These are phyloP conservation scores for Microcyclosporella mali DNA, from an alignment of 2,329 filamentous ascomycete species.

Conservation along the genomic window DNA sequence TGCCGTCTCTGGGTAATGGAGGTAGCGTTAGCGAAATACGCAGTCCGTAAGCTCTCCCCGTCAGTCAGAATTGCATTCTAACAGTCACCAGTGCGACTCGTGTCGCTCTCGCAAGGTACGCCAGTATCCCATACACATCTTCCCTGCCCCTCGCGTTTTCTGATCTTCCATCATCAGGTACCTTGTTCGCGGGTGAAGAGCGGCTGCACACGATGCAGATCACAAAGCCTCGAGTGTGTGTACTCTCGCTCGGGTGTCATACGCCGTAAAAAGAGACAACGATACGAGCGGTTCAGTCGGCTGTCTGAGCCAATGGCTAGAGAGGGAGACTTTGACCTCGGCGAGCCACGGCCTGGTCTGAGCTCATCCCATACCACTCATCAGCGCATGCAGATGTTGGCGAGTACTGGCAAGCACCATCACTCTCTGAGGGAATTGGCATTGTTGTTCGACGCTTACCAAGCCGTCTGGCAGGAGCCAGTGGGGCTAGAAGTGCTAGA, in stretches of 20 bases:
- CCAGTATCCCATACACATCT: not conserved
- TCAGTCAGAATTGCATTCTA: not conserved
- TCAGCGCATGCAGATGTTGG: constrained; percentile 5
- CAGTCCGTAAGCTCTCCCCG: not conserved
- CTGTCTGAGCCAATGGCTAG: not conserved
- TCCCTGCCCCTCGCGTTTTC: not conserved
- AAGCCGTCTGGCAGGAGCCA: not conserved
- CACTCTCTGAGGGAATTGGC: too few relatives aligned
- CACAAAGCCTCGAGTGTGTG: constrained; percentile 5
- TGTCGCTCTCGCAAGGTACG: not conserved
- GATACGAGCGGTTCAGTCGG: not conserved
- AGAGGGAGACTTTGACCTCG: not conserved
- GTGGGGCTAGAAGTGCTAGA: constrained; percentile 11
- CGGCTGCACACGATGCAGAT: constrained; percentile 12
- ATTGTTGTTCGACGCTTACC: constrained; percentile 14
- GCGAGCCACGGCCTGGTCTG: not conserved
- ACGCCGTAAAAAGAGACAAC: constrained; percentile 15
- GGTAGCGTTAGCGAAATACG: not conserved
- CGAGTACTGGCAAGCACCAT: not conserved
- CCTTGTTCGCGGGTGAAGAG: constrained; percentile 12
- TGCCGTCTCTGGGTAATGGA: not conserved
- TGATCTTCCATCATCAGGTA: constrained; percentile 6
- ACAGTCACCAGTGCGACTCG: not conserved
- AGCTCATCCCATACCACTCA: constrained; percentile 5
- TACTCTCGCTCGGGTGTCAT: constrained; percentile 20